A percentile compares a stretch with the other conserved stretches of the same genome.
Evolutionary conservation across 305 asterid species (phyloP).

Genomic region (Withania somnifera): DNA sequence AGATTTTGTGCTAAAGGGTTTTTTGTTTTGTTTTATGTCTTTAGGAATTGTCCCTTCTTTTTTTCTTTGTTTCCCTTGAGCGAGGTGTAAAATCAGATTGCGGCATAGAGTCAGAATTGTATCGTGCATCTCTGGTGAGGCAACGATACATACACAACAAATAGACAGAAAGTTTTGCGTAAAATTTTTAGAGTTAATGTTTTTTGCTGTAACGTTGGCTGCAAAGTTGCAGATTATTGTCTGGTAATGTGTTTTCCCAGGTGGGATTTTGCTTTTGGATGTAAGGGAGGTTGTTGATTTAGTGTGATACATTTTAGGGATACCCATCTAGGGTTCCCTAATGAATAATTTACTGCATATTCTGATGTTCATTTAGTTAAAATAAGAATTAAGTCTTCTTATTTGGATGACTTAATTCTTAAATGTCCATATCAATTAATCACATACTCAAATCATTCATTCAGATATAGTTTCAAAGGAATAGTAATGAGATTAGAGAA

Average conservation of each 20-base stretch:
- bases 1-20: slow-evolving; percentile 13
- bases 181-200: not conserved
- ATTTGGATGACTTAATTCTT: no score
- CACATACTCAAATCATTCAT: no score
- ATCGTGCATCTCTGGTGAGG: no score
- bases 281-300: slow-evolving; percentile 9
- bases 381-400: no score
- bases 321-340: slow-evolving; percentile 7
- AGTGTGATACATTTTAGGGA: slow-evolving; percentile 12
- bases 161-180: not conserved
- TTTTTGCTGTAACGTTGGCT: no score
- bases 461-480: no score
- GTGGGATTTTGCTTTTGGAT: no score
- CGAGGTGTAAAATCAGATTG: slow-evolving; percentile 17
- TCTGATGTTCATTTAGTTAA: not conserved
- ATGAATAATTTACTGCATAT: slow-evolving; percentile 1
- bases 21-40: slow-evolving; percentile 2
- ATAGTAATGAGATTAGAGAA: no score
- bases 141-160: no score
- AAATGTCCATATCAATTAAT: no score
- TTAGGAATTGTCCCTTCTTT: not conserved
- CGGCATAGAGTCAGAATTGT: slow-evolving; percentile 20
- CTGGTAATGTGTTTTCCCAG: not conserved
- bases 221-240: slow-evolving; percentile 9
- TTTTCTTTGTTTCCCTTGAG: slow-evolving; percentile 10